Evolutionary conservation across 1,284 basidiomycete genomes (phyloP).

Genomic region (Cutaneotrichosporon cutaneum): DNA sequence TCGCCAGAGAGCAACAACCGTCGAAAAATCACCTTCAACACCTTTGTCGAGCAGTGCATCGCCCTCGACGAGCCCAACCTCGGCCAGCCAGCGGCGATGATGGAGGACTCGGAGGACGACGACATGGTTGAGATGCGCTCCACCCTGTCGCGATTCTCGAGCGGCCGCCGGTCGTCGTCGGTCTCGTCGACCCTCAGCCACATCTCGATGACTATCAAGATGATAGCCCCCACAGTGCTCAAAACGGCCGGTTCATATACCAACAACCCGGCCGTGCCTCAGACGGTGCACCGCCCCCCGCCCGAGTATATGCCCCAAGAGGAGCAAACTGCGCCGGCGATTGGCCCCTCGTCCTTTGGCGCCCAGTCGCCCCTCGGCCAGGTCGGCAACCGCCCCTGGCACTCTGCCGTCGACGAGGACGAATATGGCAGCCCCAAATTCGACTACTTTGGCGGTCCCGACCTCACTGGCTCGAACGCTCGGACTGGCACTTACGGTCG

Average conservation of each 20-base stretch:
- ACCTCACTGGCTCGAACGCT: conserved; percentile 45
- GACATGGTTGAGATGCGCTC: conserved; percentile 67
- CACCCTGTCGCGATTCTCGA: conserved; percentile 16
- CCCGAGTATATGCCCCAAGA: conserved; percentile 41
- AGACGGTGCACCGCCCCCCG: conserved; percentile 72
- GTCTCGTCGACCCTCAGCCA: conserved; percentile 37
- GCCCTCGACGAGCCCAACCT: conserved; percentile 64
- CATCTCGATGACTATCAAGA: conserved; percentile 74
- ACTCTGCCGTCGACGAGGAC: conserved; percentile 53
- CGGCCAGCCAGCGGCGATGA: conserved; percentile 11
- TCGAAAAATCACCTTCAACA: conserved; percentile 95
- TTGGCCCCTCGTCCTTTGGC: conserved; percentile 31
- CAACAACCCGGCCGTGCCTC: conserved; percentile 52
- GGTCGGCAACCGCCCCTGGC: conserved; percentile 39
- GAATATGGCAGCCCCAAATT: conserved; percentile 56
- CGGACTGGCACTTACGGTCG: conserved; percentile 23
- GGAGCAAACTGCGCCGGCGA: conserved; percentile 10
- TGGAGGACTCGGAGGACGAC: conserved; percentile 56
- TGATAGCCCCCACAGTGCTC: conserved; percentile 88
- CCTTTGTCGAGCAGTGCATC: conserved; percentile 95
- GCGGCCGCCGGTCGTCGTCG: conserved; percentile 32
- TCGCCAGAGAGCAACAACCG: conserved; percentile 48
- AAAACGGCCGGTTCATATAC: conserved; percentile 62
- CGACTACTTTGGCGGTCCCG: conserved; percentile 64
- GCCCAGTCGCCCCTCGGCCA: conserved; percentile 42